Evolutionary conservation across 2,329 filamentous ascomycete genomes (phyloP).

Genomic region (Paecilomyces niveus): DNA sequence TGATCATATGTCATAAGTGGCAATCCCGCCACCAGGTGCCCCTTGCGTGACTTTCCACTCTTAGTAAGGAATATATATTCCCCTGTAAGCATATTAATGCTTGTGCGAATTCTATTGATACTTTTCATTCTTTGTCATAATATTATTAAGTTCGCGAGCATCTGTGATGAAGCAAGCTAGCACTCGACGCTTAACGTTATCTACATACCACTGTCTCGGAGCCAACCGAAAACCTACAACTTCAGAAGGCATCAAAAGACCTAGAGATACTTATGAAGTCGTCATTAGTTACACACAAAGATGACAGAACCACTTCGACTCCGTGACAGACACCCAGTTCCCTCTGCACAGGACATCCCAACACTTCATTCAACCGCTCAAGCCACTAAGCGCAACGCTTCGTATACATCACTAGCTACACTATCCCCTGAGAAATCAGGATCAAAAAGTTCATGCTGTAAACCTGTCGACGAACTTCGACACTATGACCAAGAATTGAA

Average conservation of each 20-base stretch:
- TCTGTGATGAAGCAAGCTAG: neutral
- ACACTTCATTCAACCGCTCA: neutral
- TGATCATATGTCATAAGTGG: neutral
- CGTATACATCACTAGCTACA: neutral
- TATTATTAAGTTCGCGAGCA: neutral
- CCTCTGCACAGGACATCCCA: neutral
- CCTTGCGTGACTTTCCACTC: neutral
- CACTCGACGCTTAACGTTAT: neutral
- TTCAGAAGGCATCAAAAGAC: neutral
- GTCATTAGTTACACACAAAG: neutral
- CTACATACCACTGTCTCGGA: neutral
- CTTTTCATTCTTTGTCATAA: neutral
- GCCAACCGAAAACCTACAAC: neutral
- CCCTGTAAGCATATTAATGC: neutral
- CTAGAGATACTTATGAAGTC: neutral
- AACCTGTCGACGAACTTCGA: neutral
- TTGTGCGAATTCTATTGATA: neutral
- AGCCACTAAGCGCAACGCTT: neutral
- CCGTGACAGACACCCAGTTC: neutral
- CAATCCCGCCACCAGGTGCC: neutral
- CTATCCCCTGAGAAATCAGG: neutral
- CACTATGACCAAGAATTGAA: neutral
- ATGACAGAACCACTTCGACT: conserved; percentile 1
- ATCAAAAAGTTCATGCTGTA: neutral
- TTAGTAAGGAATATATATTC: neutral